These are phyloP conservation scores for Fusarium sp. DNA, from an alignment of 2,329 filamentous ascomycete genomes.

Conservation along the genomic window DNA sequence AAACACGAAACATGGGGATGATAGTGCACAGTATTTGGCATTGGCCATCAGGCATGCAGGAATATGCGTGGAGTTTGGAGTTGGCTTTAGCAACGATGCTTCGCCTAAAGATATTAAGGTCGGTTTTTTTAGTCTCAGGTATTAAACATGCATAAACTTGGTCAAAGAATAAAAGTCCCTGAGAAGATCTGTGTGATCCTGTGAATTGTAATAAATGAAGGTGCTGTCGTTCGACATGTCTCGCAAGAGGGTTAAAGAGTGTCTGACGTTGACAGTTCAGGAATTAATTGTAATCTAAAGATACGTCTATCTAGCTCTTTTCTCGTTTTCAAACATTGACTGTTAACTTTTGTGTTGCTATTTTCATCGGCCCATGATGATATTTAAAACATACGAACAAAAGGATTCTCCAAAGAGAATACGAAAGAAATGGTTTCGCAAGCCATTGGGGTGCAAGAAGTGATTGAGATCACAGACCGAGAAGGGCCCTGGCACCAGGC, in stretches of 20 bases:
- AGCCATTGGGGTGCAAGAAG: background rate
- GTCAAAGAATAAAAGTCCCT: background rate
- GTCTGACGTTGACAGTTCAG: background rate
- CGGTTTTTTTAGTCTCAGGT: background rate
- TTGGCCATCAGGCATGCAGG: background rate
- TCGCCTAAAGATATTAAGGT: background rate
- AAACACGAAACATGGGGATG: background rate
- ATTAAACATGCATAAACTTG: background rate
- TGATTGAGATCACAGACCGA: conserved; percentile 51
- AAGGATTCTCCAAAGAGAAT: conserved; percentile 19
- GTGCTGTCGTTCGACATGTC: background rate
- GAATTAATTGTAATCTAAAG: background rate
- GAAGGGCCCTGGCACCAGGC: conserved; percentile 80
- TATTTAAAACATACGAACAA: conserved; percentile 23
- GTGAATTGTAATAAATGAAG: background rate
- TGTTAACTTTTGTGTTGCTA: background rate
- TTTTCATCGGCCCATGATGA: background rate
- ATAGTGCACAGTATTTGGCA: conserved; percentile 12
- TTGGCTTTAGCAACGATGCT: background rate
- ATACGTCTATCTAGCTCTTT: conserved; percentile 19
- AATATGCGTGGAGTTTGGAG: conserved; percentile 20
- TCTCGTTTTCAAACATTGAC: background rate
- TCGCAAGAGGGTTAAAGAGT: background rate
- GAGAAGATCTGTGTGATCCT: background rate
- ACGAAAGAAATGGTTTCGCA: conserved; percentile 33